These are phyloP conservation scores for Penicillium paradoxum DNA, from an alignment of 495 filamentous ascomycete species.

Conservation along the genomic window DNA sequence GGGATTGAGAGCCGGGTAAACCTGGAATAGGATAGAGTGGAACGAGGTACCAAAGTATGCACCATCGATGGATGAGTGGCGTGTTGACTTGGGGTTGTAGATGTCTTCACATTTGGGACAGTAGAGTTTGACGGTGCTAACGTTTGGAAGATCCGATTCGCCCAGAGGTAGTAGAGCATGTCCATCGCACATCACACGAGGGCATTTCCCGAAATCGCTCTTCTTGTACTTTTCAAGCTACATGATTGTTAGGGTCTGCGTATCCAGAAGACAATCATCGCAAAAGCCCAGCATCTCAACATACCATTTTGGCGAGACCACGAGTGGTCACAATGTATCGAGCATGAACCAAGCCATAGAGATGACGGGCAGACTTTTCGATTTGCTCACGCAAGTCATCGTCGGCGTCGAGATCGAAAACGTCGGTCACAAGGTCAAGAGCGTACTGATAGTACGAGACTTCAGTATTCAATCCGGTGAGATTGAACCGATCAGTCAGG, in stretches of 20 bases:
- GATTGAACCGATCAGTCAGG: conserved; percentile 95
- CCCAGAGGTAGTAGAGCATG: conserved; percentile 93
- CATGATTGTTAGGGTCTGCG: conserved; percentile 9
- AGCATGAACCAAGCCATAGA: conserved; percentile 95
- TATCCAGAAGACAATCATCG: not conserved
- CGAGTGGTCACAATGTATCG: conserved; percentile 96
- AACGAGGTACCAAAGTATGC: conserved; percentile 98
- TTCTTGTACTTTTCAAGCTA: conserved; percentile 99
- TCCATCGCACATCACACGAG: conserved; percentile 85
- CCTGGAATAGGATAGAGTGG: conserved; percentile 98
- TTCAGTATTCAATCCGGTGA: conserved; percentile 94
- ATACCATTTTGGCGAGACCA: conserved; percentile 93
- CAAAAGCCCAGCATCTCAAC: conserved; percentile 7
- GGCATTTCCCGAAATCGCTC: conserved; percentile 96
- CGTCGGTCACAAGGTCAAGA: conserved; percentile 97
- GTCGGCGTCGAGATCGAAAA: conserved; percentile 98
- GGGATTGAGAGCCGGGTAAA: conserved; percentile 85
- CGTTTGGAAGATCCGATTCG: conserved; percentile 76
- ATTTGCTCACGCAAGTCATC: conserved; percentile 97
- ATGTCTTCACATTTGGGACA: conserved; percentile 96
- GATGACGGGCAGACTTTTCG: conserved; percentile 92
- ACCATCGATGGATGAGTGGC: conserved; percentile 90
- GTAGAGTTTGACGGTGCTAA: conserved; percentile 90
- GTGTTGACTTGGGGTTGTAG: conserved; percentile 97
- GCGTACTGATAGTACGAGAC: conserved; percentile 99